These are phyloP conservation scores for Colletotrichum liaoningense DNA, from an alignment of 2,329 filamentous ascomycete species.

Conservation along the genomic window DNA sequence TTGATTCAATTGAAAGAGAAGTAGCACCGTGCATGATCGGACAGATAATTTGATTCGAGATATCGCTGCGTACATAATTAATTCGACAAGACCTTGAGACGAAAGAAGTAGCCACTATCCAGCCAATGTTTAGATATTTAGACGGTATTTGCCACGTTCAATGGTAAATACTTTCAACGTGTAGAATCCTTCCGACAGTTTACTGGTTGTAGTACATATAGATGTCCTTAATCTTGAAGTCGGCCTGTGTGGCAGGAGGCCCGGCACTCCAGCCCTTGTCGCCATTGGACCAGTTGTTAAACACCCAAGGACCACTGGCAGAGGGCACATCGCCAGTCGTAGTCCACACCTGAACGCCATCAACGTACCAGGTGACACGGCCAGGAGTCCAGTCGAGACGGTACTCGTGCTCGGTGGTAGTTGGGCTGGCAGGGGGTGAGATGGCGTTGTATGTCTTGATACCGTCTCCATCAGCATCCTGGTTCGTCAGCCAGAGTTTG, in stretches of 20 bases:
- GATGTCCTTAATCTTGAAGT: conserved; percentile 41
- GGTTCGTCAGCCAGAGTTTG: conserved; percentile 46
- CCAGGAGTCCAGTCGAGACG: conserved; percentile 45
- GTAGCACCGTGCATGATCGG: too few species aligned
- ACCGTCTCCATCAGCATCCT: conserved; percentile 40
- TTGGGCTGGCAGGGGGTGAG: conserved; percentile 39
- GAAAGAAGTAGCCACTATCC: too few species aligned
- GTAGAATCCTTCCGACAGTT: too few species aligned
- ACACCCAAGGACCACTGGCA: conserved; percentile 42
- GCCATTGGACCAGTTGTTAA: conserved; percentile 48
- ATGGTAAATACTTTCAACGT: too few species aligned
- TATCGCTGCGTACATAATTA: too few species aligned
- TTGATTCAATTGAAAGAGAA: too few species aligned
- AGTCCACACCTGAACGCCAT: conserved; percentile 41
- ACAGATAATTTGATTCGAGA: too few species aligned
- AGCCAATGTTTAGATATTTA: too few species aligned
- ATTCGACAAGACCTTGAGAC: too few species aligned
- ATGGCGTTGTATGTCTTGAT: conserved; percentile 34
- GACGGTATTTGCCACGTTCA: not conserved
- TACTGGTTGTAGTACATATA: conserved; percentile 45
- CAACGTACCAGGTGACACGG: conserved; percentile 41
- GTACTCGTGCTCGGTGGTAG: conserved; percentile 45
- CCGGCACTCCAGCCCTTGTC: conserved; percentile 44
- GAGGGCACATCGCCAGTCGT: conserved; percentile 43
- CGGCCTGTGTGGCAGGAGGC: conserved; percentile 41